Evolutionary conservation across 306 rosid genomes (phyloP), one percentile per base, ranked within the genome.

Genomic region (Bauhinia variegata): DNA sequence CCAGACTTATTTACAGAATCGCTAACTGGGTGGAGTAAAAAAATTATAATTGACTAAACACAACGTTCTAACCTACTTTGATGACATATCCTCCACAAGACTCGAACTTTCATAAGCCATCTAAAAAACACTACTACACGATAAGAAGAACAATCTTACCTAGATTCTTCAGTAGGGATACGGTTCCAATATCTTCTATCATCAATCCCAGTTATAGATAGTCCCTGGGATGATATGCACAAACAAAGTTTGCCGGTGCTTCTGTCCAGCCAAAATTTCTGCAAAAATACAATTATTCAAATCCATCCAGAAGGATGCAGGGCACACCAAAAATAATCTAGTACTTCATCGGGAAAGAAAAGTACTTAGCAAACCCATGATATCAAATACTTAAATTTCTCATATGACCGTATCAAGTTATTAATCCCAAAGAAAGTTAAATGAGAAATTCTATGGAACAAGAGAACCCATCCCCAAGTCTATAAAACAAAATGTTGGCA

Each of bases 261-360:
- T 69, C 85, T 86, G 75, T 95, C 91, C 82, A 95, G 61, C 99
- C 99, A 95, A 71, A 86, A 86, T 54, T 81, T 95, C 97, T 95
- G 84, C 80, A 76, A 43, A 42, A 60, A 46, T 46, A 48, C 33
- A 71, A 43, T 44, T 44, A 70, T 47, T 36, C 53, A 72, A 34
- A 51, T 56, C 42, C 67, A 71, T 72, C 23, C 39, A 67, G 19
- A 70, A 28, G 47, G 50, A 38, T 4, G n/a, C 23, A 57, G 31
- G 31, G 33, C 69, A 42, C 49, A 18, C 23, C 46, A 57, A 46
- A n/a, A n/a, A 55, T 17, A 50, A 46, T 17, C 37, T 11, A 17
- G 13, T 23, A 4, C 44, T 13, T 8, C 14, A 4, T 9, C 4
- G 7, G 12, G n/a, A 49, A 28, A 61, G 37, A 60, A 41, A 76